Evolutionary conservation across 2,329 filamentous ascomycete species (phyloP).

Genomic region (Colletotrichum noveboracense): DNA sequence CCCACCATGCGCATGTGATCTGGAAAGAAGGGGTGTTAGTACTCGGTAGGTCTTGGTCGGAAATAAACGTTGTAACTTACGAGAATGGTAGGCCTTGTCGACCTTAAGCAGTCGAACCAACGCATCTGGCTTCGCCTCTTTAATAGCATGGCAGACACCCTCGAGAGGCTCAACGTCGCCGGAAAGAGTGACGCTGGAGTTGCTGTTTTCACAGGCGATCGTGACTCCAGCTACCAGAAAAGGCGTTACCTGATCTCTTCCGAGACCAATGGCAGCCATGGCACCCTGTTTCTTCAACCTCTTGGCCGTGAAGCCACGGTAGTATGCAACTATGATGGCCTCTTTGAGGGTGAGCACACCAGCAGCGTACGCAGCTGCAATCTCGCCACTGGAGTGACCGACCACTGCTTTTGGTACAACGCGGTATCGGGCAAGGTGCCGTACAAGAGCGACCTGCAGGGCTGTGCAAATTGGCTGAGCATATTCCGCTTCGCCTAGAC

Average conservation of each 20-base stretch:
- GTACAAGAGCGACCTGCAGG: conserved; percentile 52
- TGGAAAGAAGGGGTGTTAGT: not conserved
- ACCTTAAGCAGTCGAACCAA: not conserved
- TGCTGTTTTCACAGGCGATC: conserved; percentile 21
- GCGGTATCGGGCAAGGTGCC: conserved; percentile 34
- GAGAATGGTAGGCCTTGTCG: conserved; percentile 7
- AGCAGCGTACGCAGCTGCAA: conserved; percentile 42
- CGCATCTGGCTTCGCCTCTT: conserved; percentile 3
- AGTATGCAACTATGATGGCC: conserved; percentile 38
- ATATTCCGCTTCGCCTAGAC: conserved; percentile 25
- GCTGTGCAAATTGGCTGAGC: conserved; percentile 59
- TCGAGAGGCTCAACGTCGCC: conserved; percentile 26
- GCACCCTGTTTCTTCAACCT: conserved; percentile 24
- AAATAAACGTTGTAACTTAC: not conserved
- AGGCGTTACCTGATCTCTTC: not conserved
- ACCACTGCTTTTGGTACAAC: conserved; percentile 35
- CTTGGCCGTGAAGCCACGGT: conserved; percentile 32
- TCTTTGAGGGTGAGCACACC: conserved; percentile 30
- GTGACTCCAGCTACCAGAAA: not conserved
- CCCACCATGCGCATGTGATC: conserved; percentile 18
- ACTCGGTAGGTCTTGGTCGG: not conserved
- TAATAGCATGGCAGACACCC: conserved; percentile 28
- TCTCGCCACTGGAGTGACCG: conserved; percentile 45
- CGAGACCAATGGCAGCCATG: conserved; percentile 40
- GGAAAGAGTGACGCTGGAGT: conserved; percentile 31